Base-by-base conservation (phyloP, 192 early-diverging fungal genomes). In the Pilaira anomala region DNA sequence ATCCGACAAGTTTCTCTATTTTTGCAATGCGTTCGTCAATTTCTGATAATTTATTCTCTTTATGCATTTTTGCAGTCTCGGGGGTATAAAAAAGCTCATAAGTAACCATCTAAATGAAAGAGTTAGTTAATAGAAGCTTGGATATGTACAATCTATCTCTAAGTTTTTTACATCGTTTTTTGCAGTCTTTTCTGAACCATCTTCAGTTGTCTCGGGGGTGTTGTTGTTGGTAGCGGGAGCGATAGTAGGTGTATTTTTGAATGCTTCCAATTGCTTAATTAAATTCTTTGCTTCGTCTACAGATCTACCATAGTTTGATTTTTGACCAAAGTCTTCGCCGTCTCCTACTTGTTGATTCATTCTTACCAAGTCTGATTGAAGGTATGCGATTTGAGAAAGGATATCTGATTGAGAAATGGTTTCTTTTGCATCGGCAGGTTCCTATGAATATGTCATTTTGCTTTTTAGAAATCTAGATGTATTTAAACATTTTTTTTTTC, bases 21-120 rank as follows among this genome's bases (percentile, higher is more conserved):
- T 72, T 69, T 21, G 88, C 78, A 61, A 92, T 78, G 28, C 90
- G 79, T 14, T 80, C 75, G 57, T 91, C 90, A 8, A 92, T 62
- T 14, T 88, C 82, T 7, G 78, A 69, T 36, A 85, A 65, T 54
- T 88, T 85, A 21, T 77, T 76, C 24, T 82, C 77, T 14, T 80
- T 76, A 29, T 78, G 75, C 18, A 77, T 44, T 58, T 78, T 77
- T 11, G 80, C 75, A 22, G 83, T 78, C 29, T 85, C 80, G 13
- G 88, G 88, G 18, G 81, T 87, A 60, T 88, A 91, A 63, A 73
- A 88, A 2, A 90, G 72, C 62, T 91, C 89, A 63, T 91, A 90
- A 9, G 88, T 90, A 3, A 91, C 75, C 48, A 76, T 75, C 80
- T 80, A 73, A 53, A 30, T 25, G 0, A 22, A 13, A 39, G 11